Conservation (phyloP, 2,329 filamentous ascomycete species). For the Arthrobotrys musiformis region DNA sequence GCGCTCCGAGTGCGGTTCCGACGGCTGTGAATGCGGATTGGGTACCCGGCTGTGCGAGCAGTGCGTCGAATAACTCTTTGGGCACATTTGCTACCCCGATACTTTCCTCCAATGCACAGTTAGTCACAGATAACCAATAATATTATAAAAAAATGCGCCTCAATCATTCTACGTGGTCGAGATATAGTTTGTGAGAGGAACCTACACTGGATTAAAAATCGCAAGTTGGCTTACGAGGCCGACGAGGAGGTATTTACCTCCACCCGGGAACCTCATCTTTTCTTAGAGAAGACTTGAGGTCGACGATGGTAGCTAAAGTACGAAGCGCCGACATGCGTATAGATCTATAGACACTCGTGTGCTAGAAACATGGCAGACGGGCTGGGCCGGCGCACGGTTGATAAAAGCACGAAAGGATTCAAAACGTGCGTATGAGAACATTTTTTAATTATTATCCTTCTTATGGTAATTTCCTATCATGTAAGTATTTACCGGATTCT, state of each 20-base stretch:
- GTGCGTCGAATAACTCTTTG: not conserved
- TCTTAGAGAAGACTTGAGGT: too few relatives aligned
- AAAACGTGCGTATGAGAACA: conserved; percentile 12
- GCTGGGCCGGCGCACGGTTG: not conserved
- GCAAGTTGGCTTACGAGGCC: conserved; percentile 1
- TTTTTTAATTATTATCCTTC: too few relatives aligned
- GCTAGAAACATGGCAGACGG: not conserved
- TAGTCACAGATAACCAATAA: not conserved
- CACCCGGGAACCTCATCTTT: not conserved
- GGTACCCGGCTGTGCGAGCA: not conserved
- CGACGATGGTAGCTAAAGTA: too few relatives aligned
- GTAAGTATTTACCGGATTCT: too few relatives aligned
- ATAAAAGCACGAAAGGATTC: not conserved
- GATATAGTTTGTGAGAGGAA: too few relatives aligned
- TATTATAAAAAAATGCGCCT: not conserved
- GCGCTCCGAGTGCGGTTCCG: not conserved
- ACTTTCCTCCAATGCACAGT: not conserved
- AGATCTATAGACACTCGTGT: too few relatives aligned
- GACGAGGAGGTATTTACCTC: not conserved
- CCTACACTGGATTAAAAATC: conserved; percentile 8
- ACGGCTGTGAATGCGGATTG: not conserved
- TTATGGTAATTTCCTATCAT: too few relatives aligned
- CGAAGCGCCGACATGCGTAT: too few relatives aligned
- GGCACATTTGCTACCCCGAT: not conserved
- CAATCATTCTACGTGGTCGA: not conserved